Percentiles rank a stretch among this genome's conserved stretches.
Evolutionary conservation across 139 green algal species (phyloP).

Genomic region (Micractinium sp.): DNA sequence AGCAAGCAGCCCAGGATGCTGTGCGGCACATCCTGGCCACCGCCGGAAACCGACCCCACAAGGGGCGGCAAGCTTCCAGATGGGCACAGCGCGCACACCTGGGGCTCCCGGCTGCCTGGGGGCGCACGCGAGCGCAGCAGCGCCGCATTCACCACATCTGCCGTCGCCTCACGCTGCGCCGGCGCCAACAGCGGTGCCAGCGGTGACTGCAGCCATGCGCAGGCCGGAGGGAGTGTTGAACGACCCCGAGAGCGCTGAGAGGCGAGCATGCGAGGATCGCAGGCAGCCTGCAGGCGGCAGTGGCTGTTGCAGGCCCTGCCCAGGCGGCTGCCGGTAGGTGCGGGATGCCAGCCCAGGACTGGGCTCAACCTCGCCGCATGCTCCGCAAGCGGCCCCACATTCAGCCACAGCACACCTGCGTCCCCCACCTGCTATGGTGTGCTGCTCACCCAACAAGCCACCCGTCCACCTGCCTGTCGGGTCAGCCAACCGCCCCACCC

Average conservation of each 20-base stretch:
- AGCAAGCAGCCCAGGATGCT: background rate
- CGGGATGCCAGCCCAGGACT: no score
- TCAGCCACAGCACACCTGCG: no score
- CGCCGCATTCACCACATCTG: constrained; percentile 78
- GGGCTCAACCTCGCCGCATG: no score
- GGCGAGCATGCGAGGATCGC: background rate
- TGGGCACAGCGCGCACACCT: background rate
- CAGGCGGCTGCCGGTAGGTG: no score
- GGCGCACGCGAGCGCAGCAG: constrained; percentile 51
- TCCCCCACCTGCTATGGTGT: no score
- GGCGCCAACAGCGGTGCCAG: constrained; percentile 66
- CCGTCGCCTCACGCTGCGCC: constrained; percentile 70
- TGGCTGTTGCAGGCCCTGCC: background rate
- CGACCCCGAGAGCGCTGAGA: background rate
- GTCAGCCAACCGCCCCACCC: no score
- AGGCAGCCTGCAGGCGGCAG: background rate
- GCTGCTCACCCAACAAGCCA: no score
- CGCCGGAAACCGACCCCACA: no score
- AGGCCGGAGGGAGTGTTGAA: background rate
- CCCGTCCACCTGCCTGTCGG: no score
- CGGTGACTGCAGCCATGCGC: constrained; percentile 40
- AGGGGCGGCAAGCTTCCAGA: no score
- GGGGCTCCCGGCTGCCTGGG: background rate
- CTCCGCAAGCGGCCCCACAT: no score
- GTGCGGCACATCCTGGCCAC: no score